These are phyloP conservation scores for Pseudocercospora musae DNA, from an alignment of 2,329 filamentous ascomycete species.

Conservation along the genomic window DNA sequence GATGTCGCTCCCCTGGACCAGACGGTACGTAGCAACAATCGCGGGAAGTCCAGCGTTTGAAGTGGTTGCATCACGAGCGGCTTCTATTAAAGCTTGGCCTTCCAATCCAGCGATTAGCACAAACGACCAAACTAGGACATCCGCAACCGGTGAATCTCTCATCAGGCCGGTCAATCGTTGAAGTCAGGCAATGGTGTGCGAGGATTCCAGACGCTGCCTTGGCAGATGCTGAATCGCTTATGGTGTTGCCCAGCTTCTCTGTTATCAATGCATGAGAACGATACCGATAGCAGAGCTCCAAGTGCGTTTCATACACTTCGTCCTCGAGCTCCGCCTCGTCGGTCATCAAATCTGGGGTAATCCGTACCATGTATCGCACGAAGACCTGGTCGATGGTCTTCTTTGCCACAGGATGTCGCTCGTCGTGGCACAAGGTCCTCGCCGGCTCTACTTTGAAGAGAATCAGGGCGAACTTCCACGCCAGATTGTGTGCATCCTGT, in stretches of 20 bases:
- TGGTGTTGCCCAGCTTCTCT: slow-evolving; percentile 11
- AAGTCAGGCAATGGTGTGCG: slow-evolving; percentile 35
- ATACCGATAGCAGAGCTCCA: slow-evolving; percentile 9
- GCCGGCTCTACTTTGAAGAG: slow-evolving; percentile 20
- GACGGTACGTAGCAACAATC: slow-evolving; percentile 19
- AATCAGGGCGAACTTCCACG: slow-evolving; percentile 21
- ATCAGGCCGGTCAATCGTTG: slow-evolving; percentile 59
- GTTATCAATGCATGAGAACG: slow-evolving; percentile 8
- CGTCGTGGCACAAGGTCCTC: slow-evolving; percentile 27
- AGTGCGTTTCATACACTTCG: slow-evolving; percentile 21
- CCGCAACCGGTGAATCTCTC: slow-evolving; percentile 34
- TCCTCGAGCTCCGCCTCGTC: slow-evolving; percentile 33
- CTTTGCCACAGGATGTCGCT: slow-evolving; percentile 33
- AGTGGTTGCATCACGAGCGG: slow-evolving; percentile 34
- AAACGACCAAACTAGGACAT: slow-evolving; percentile 39
- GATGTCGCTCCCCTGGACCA: slow-evolving; percentile 42
- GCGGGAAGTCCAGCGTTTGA: not conserved
- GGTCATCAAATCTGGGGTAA: slow-evolving; percentile 53
- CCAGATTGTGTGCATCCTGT: slow-evolving; percentile 21
- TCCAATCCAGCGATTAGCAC: slow-evolving; percentile 47
- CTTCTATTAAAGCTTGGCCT: slow-evolving; percentile 48
- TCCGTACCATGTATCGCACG: slow-evolving; percentile 46
- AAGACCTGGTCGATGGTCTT: slow-evolving; percentile 9
- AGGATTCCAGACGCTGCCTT: slow-evolving; percentile 5
- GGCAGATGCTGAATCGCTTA: slow-evolving; percentile 26